phyloP scores from a whole-genome alignment of 495 filamentous ascomycete genomes.

The Penicillium angulare region DNA sequence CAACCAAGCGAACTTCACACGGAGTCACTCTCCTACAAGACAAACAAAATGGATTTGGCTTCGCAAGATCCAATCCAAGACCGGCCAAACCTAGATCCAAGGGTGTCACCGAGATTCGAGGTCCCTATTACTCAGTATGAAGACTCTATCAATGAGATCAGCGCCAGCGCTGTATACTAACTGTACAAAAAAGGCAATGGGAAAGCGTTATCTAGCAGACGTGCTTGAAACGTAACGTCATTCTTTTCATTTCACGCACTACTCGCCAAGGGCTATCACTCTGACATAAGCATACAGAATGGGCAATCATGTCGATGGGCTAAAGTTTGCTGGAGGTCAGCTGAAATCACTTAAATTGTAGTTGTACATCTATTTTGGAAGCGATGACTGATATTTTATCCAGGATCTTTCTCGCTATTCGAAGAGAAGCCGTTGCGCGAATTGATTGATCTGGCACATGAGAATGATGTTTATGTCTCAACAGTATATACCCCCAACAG shows the following conservation, averaged over 20 bases:
- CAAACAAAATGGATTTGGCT: constrained; percentile 50
- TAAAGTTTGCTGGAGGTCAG: constrained; percentile 57
- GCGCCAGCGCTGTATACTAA: constrained; percentile 1
- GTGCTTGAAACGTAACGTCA: constrained; percentile 46
- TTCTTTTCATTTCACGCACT: no score
- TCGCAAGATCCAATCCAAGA: constrained; percentile 51
- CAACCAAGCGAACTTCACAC: constrained; percentile 14
- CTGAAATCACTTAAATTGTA: no score
- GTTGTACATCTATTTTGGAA: no score
- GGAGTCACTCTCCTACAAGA: constrained; percentile 49
- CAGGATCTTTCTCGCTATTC: constrained; percentile 54
- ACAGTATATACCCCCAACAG: constrained; percentile 31
- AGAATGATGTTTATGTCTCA: constrained; percentile 53
- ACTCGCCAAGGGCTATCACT: background rate
- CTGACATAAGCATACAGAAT: constrained; percentile 30
- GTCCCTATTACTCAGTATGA: constrained; percentile 54
- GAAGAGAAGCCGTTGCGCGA: constrained; percentile 46
- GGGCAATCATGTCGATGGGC: constrained; percentile 54
- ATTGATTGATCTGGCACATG: constrained; percentile 53
- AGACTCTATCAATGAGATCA: background rate
- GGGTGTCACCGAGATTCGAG: constrained; percentile 56
- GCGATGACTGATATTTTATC: constrained; percentile 4
- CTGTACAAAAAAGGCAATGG: constrained; percentile 41
- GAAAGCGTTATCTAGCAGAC: constrained; percentile 51
- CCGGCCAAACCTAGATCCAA: constrained; percentile 49